A percentile compares a stretch with the other conserved stretches of the same genome.
Evolutionary conservation across 2,329 filamentous ascomycete genomes (phyloP).

Genomic region (Daldinia sp.): DNA sequence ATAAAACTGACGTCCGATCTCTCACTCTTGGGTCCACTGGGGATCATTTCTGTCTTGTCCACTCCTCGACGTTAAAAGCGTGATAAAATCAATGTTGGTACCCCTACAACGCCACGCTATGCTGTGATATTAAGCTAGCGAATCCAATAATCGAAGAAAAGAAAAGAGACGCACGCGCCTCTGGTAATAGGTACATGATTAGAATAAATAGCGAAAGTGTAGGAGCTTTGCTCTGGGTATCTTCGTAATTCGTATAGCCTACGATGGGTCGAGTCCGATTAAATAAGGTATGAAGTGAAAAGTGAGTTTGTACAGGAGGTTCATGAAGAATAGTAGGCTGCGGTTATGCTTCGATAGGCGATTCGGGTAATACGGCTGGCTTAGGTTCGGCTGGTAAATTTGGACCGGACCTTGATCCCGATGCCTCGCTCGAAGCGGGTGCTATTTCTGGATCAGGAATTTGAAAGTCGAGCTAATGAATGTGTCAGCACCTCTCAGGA

Average conservation of each 20-base stretch:
- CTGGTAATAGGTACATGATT: conserved; percentile 30
- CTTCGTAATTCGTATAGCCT: conserved; percentile 49
- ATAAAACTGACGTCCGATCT: conserved; percentile 23
- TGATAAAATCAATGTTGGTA: conserved; percentile 28
- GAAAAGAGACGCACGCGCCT: conserved; percentile 25
- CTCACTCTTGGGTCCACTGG: conserved; percentile 23
- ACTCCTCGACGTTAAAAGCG: conserved; percentile 1
- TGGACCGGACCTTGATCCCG: conserved; percentile 53
- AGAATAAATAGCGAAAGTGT: conserved; percentile 20
- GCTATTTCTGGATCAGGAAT: conserved; percentile 82
- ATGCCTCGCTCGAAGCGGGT: conserved; percentile 61
- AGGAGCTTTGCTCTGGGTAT: conserved; percentile 42
- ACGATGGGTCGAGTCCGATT: conserved; percentile 37
- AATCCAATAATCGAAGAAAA: conserved; percentile 20
- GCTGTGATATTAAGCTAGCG: conserved; percentile 34
- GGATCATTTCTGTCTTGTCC: conserved; percentile 14
- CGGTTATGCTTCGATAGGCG: conserved; percentile 19
- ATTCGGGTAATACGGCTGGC: conserved; percentile 30
- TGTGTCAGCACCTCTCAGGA: conserved; percentile 42
- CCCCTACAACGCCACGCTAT: conserved; percentile 40
- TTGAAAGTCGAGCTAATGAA: conserved; percentile 77
- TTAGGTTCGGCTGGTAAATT: conserved; percentile 31
- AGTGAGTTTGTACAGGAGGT: conserved; percentile 28
- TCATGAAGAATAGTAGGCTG: not conserved
- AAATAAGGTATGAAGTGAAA: conserved; percentile 36